Percentiles rank a stretch among this genome's conserved stretches.
phyloP scores from a whole-genome alignment of 2,329 filamentous ascomycete genomes.

The Stenocarpella maydis region DNA sequence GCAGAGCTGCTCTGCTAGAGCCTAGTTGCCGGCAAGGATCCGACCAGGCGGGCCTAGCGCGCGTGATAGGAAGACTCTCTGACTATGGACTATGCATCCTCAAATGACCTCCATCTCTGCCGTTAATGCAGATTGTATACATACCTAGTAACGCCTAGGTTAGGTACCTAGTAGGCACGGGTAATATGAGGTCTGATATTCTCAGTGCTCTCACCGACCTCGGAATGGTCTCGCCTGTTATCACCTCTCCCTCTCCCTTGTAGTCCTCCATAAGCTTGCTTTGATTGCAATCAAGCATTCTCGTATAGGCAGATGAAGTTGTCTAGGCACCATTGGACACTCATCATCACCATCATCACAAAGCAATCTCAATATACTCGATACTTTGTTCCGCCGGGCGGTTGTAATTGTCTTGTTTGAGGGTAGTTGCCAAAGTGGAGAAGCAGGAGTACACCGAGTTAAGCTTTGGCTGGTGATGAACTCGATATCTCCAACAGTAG shows the following conservation, averaged over 20 bases:
- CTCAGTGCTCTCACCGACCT: too few species aligned
- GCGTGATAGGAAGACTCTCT: too few species aligned
- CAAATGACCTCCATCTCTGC: conserved; percentile 16
- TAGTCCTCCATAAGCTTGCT: background rate
- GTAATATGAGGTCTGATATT: too few species aligned
- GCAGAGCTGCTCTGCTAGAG: background rate
- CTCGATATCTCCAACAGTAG: background rate
- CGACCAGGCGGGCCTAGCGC: conserved; percentile 9
- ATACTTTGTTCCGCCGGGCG: background rate
- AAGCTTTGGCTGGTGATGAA: background rate
- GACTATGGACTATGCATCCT: background rate
- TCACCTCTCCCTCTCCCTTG: background rate
- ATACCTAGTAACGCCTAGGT: too few species aligned
- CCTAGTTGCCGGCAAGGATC: conserved; percentile 20
- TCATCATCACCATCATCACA: conserved; percentile 1
- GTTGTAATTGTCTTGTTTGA: background rate
- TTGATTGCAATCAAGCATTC: background rate
- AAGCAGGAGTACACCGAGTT: background rate
- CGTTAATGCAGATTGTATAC: background rate
- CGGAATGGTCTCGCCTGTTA: too few species aligned
- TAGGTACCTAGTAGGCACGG: too few species aligned
- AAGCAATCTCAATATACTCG: background rate
- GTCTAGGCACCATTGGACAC: too few species aligned
- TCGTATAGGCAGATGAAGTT: background rate
- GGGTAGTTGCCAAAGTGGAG: conserved; percentile 17